Conservation (phyloP, 192 early-diverging fungal genomes). For the Globomyces pollinis-pini region DNA sequence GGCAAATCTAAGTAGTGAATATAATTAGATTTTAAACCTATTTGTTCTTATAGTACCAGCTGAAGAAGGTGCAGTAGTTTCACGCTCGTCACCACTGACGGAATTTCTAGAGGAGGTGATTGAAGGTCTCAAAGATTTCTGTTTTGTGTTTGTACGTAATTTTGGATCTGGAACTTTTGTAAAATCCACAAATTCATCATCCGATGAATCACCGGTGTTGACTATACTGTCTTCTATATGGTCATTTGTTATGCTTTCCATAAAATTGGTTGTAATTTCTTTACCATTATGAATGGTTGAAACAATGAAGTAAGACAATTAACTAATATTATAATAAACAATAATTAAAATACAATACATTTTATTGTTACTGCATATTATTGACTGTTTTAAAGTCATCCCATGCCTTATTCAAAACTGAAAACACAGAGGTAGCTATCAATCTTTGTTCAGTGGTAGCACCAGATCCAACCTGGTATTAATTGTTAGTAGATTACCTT, state of each 20-base stretch:
- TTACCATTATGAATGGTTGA: too few species aligned
- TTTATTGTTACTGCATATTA: background rate
- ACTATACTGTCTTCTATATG: too few species aligned
- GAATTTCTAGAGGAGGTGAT: background rate
- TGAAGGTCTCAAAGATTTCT: too few species aligned
- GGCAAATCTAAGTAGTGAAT: conserved; percentile 4
- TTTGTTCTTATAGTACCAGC: background rate
- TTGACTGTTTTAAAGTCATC: conserved; percentile 67
- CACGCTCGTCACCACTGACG: background rate
- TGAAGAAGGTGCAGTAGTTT: background rate
- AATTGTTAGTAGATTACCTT: conserved; percentile 44
- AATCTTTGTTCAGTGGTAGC: conserved; percentile 76
- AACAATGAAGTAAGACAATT: too few species aligned
- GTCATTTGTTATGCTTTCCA: too few species aligned
- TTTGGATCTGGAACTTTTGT: background rate
- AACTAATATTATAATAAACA: too few species aligned
- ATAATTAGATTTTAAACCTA: background rate
- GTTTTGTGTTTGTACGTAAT: too few species aligned
- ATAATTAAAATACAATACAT: too few species aligned
- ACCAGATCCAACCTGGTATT: conserved; percentile 29
- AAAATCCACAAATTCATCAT: background rate
- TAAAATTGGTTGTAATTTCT: too few species aligned
- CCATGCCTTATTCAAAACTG: conserved; percentile 88
- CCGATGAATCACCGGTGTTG: too few species aligned
- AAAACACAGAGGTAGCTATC: conserved; percentile 84